A percentile compares a stretch with the other conserved stretches of the same genome.
Evolutionary conservation across 441 rosid species (phyloP).

Genomic region (Populus hybrid): DNA sequence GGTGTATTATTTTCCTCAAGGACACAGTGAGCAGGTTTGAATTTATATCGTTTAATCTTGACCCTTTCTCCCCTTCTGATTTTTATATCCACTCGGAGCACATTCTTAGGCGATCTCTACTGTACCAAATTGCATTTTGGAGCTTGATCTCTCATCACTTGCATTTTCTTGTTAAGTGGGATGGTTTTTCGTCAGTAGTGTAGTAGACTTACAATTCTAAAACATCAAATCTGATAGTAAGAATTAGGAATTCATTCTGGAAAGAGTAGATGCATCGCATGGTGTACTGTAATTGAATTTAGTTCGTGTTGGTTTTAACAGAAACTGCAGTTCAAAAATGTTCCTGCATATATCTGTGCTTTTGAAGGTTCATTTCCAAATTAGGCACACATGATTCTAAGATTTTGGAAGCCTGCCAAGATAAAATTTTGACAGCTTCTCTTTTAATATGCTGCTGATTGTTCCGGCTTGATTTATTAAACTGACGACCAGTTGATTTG

Average conservation of each 20-base stretch:
- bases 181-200: not conserved
- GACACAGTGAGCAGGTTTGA: slow-evolving; percentile 96
- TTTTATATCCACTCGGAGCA: not conserved
- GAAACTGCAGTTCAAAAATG: too few relatives aligned
- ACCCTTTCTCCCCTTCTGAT: not conserved
- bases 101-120: not conserved
- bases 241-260: not conserved
- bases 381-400: not conserved
- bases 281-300: not conserved
- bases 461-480: not conserved
- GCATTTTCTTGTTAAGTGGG: not conserved
- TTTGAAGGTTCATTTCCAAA: not conserved
- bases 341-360: not conserved
- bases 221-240: not conserved
- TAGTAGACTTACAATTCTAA: not conserved
- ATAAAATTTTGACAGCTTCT: not conserved
- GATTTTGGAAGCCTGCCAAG: not conserved
- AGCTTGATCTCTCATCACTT: not conserved
- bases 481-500: slow-evolving; percentile 3
- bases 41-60: not conserved
- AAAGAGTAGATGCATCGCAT: not conserved
- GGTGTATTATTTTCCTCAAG: slow-evolving; percentile 93
- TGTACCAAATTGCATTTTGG: not conserved
- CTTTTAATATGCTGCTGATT: slow-evolving; percentile 1
- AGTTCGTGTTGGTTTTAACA: not conserved